Evolutionary conservation across 345 rosid genomes (phyloP).

Genomic region (Dovyalis caffra): DNA sequence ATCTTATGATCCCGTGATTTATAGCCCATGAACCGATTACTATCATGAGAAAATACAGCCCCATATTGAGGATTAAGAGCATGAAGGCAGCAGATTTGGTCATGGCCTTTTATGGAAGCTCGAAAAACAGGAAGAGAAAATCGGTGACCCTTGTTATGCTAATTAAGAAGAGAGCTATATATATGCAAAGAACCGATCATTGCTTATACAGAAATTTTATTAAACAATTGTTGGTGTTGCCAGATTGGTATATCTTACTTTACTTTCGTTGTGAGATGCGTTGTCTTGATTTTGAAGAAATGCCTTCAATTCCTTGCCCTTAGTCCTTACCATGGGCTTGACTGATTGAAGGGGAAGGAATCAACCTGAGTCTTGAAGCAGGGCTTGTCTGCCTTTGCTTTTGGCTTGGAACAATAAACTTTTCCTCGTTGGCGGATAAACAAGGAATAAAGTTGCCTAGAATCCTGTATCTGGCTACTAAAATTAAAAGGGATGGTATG

Average conservation of each 20-base stretch:
- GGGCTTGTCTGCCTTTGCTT: not conserved
- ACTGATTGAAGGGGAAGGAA: slow-evolving; percentile 35
- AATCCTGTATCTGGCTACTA: not conserved
- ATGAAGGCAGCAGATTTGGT: slow-evolving; percentile 63
- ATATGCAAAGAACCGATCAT: not conserved
- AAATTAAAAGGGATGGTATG: too few relatives aligned
- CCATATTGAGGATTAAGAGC: slow-evolving; percentile 65
- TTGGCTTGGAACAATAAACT: slow-evolving; percentile 23
- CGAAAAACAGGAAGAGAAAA: not conserved
- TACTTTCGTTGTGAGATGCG: slow-evolving; percentile 7
- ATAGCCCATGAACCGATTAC: slow-evolving; percentile 71
- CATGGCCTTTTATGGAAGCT: slow-evolving; percentile 33
- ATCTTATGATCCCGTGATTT: slow-evolving; percentile 61
- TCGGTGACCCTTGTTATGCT: not conserved
- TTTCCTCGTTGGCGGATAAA: slow-evolving; percentile 21
- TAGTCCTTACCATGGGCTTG: slow-evolving; percentile 14
- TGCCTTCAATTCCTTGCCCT: slow-evolving; percentile 39
- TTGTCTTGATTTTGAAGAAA: slow-evolving; percentile 51
- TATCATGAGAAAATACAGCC: slow-evolving; percentile 60
- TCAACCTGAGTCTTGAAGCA: slow-evolving; percentile 2
- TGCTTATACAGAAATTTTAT: not conserved
- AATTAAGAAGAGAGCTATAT: not conserved
- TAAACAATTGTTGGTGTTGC: not conserved
- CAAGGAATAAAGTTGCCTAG: slow-evolving; percentile 24
- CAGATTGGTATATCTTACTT: not conserved